A percentile compares a stretch with the other conserved stretches of the same genome.
phyloP scores from a whole-genome alignment of 2,329 filamentous ascomycete species.

The Tolypocladium guangdongense region DNA sequence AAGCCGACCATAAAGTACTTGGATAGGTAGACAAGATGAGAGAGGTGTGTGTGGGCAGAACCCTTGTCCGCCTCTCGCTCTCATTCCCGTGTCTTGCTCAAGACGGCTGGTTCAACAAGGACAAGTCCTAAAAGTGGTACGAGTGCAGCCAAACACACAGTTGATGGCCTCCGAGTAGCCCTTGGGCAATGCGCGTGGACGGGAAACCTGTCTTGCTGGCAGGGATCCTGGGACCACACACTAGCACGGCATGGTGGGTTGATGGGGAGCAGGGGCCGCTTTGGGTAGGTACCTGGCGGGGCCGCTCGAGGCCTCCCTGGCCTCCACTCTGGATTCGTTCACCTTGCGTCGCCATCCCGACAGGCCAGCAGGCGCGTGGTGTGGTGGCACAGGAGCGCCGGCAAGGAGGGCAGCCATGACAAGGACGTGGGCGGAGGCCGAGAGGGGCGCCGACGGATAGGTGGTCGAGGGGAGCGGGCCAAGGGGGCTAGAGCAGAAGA shows the following conservation, averaged over 20 bases:
- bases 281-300: neutral
- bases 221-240: neutral
- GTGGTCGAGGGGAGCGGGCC: neutral
- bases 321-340: too few species aligned
- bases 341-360: too few species aligned
- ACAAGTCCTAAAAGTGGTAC: neutral
- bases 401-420: too few species aligned
- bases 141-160: neutral
- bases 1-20: slow-evolving; percentile 17
- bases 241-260: neutral
- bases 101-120: neutral
- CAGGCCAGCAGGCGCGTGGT: neutral
- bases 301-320: neutral
- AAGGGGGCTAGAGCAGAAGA: neutral
- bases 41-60: neutral
- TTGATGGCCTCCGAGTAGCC: neutral
- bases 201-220: slow-evolving; percentile 1
- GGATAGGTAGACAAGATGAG: slow-evolving; percentile 6
- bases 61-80: neutral
- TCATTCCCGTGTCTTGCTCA: neutral
- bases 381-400: neutral
- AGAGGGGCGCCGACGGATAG: neutral
- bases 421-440: too few species aligned
- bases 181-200: neutral
- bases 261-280: neutral